Base-by-base conservation (phyloP, 179 eudicot genomes). In the Actinidia arguta region DNA sequence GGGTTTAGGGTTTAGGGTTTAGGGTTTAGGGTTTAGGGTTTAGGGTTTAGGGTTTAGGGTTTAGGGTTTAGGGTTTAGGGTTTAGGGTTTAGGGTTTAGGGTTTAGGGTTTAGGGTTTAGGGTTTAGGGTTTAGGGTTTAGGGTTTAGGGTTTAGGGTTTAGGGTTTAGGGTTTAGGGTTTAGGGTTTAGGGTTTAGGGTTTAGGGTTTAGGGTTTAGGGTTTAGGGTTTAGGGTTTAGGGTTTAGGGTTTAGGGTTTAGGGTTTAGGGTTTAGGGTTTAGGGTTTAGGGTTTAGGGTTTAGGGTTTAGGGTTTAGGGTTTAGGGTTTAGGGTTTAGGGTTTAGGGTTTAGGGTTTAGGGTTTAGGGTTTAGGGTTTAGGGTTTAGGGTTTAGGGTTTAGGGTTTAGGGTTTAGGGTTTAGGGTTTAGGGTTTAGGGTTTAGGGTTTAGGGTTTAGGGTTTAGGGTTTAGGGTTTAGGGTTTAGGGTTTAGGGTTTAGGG, bases 361-460 rank as follows among this genome's bases (percentile, higher is more conserved):
- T 18, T 68, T 82, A 64, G 36, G 56, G 80, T 68, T 76, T 76
- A 27, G 44, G 84, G 73, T 74, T 81, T 75, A 27, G 44, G 81
- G 22, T 67, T 79, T 66, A 66, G 74, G 82, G 82, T 67, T 80
- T 69, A 54, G 76, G 82, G 76, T 69, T 80, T 80, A 47, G 47
- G 81, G 81, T 51, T 80, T 80, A 69, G 76, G 82, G 82, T 69
- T 80, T 80, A 80, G 82, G 82, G 76, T 80, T 80, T 80, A 63
- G 72, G 81, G 61, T 51, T 79, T 79, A 63, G 72, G 73, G 81
- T 68, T 79, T 79, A 47, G 73, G 81, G 81, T 47, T 79, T 68
- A 62, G 72, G 80, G 80, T 69, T 80, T 73, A 50, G 59, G 77
- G 58, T 50, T 73, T 48, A 24, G 61, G 77, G 58, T 73, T 73